Conservation (phyloP, 805 yeast genomes). For the Sugiyamaella boreocaroliniensis region DNA sequence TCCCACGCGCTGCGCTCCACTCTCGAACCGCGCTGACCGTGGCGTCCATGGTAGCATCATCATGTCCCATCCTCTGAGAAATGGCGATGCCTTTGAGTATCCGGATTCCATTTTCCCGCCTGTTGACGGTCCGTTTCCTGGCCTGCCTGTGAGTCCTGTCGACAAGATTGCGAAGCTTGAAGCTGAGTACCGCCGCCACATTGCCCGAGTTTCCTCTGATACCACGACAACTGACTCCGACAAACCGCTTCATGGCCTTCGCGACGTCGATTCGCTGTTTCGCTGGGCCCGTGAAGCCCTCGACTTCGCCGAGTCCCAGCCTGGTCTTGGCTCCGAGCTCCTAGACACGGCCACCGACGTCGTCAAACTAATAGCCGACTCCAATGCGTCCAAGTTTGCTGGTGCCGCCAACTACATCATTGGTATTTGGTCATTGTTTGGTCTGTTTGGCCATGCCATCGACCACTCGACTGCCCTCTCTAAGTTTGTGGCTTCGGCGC, state of each 20-base stretch:
- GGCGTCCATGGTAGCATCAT: neutral
- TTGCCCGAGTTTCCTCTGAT: constrained; percentile 5
- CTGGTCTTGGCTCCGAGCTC: constrained; percentile 18
- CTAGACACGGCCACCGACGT: constrained; percentile 22
- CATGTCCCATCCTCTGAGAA: neutral
- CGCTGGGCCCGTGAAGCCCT: constrained; percentile 29
- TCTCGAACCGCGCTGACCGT: no score
- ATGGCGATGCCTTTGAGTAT: constrained; percentile 19
- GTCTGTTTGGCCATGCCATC: constrained; percentile 21
- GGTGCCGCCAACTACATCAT: constrained; percentile 27
- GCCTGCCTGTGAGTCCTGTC: constrained; percentile 20
- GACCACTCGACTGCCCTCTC: constrained; percentile 22
- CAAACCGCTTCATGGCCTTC: constrained; percentile 7
- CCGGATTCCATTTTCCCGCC: constrained; percentile 31
- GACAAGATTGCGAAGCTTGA: constrained; percentile 17
- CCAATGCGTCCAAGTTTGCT: constrained; percentile 15
- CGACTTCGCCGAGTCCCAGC: constrained; percentile 27
- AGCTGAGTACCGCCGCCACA: constrained; percentile 10
- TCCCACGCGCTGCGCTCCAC: no score
- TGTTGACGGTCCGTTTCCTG: constrained; percentile 21
- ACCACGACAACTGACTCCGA: constrained; percentile 1
- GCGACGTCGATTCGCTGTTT: constrained; percentile 14
- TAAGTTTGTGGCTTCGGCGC: constrained; percentile 28
- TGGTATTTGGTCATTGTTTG: constrained; percentile 28
- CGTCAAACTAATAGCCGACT: constrained; percentile 18